phyloP scores from a whole-genome alignment of 805 yeast species.

The Barnettozyma californica region DNA sequence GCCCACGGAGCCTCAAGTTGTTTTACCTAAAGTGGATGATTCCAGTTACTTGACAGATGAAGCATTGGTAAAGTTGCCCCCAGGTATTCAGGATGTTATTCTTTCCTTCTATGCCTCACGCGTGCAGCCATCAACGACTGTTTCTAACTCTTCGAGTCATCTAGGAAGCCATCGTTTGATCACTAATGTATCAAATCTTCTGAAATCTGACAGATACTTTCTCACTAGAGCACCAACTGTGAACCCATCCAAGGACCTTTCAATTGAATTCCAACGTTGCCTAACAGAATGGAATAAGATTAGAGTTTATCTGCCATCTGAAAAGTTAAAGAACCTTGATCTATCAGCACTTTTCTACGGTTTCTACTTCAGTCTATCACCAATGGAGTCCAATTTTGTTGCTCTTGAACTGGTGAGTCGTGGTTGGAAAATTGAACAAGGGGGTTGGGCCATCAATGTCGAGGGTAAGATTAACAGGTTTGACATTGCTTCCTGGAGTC shows the following conservation, averaged over 20 bases:
- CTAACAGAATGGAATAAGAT: conserved; percentile 10
- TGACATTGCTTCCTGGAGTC: conserved; percentile 20
- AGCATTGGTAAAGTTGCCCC: conserved; percentile 20
- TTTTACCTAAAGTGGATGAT: conserved; percentile 16
- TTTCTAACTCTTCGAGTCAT: neutral
- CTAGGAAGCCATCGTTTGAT: conserved; percentile 9
- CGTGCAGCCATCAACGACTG: neutral
- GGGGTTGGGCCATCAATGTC: neutral
- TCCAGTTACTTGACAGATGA: conserved; percentile 17
- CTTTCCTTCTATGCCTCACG: conserved; percentile 22
- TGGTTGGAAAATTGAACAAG: conserved; percentile 55
- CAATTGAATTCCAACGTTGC: conserved; percentile 13
- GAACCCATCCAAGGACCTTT: conserved; percentile 7
- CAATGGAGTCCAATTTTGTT: conserved; percentile 65
- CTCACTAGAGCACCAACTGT: neutral
- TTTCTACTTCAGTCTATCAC: conserved; percentile 73
- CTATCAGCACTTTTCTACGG: conserved; percentile 60
- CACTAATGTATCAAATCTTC: conserved; percentile 7
- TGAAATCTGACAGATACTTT: conserved; percentile 10
- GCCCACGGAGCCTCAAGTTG: conserved; percentile 1
- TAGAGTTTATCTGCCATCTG: conserved; percentile 3
- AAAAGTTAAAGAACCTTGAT: conserved; percentile 37
- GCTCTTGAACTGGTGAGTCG: conserved; percentile 72
- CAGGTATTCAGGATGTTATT: conserved; percentile 29
- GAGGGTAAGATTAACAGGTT: conserved; percentile 17